A percentile compares a stretch with the other conserved stretches of the same genome.
Evolutionary conservation across 2,329 filamentous ascomycete species (phyloP).

Genomic region (Alternaria solani): DNA sequence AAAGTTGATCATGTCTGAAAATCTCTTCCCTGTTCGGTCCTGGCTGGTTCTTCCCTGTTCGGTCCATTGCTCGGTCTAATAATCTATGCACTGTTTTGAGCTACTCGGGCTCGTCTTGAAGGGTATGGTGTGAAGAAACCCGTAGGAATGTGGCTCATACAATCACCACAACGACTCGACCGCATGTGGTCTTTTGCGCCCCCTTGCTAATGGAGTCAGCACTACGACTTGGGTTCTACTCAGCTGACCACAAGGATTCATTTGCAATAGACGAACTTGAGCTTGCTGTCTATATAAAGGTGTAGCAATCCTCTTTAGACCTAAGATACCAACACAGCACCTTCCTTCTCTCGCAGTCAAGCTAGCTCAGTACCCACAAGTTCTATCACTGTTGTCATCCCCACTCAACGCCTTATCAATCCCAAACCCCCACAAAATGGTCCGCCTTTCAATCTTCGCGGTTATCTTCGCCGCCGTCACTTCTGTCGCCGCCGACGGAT

Average conservation of each 20-base stretch:
- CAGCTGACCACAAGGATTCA: slow-evolving; percentile 2
- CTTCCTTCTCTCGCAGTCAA: not conserved
- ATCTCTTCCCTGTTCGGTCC: no score
- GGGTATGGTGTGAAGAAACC: not conserved
- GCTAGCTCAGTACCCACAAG: not conserved
- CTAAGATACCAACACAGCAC: not conserved
- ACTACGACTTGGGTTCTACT: not conserved
- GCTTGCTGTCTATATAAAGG: slow-evolving; percentile 1
- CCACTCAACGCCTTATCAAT: not conserved
- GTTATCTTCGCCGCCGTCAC: slow-evolving; percentile 5
- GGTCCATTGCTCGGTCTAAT: slow-evolving; percentile 1
- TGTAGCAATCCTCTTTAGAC: not conserved
- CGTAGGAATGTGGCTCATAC: not conserved
- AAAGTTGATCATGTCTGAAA: not conserved
- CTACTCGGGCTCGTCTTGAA: not conserved
- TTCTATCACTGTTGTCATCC: not conserved
- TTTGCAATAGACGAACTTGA: slow-evolving; percentile 5
- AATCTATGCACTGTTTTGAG: not conserved
- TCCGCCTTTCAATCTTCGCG: slow-evolving; percentile 4
- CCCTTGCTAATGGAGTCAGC: not conserved
- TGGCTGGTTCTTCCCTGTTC: not conserved
- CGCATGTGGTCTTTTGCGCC: not conserved
- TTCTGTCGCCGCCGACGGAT: slow-evolving; percentile 10
- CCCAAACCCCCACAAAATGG: slow-evolving; percentile 6
- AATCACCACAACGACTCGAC: not conserved